Base-by-base conservation (phyloP, 805 yeast genomes). In the Pichia occidentalis region DNA sequence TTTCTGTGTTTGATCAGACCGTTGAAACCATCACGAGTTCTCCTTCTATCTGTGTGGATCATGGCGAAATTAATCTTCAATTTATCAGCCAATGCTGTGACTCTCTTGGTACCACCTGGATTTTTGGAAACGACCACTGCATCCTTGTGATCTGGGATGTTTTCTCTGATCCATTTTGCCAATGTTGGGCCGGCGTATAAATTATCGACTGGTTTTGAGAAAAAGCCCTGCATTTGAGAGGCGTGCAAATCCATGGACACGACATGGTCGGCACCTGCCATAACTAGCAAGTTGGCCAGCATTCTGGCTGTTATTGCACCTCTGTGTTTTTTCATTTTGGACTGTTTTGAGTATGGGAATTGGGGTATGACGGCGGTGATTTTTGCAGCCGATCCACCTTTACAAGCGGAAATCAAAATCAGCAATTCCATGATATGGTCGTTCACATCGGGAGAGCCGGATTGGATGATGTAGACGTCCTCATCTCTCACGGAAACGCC, bases 231-330 rank as follows among this genome's bases (percentile, higher is more conserved):
- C 98, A 92, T 92, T 64, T 92, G 99, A 24, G 95, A 80, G 20
- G 99, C 98, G 52, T 77, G 84, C 49, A 92, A 68, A 57, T 92
- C 99, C 97, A 92, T 88, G 3, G 96, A 85, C 27, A 92, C 90
- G 41, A 92, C 94, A 62, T 92, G 99, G 63, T 92, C 97, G 19
- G 97, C 98, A 50, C 99, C 99, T 4, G 98, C 97, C 94, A 92
- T 94, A 41, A 87, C 78, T 46, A 92, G 68, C 55, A 92, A 66
- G 52, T 92, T 92, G 44, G 99, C 97, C 57, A 92, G 72, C 97
- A 92, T 85, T 58, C 97, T 76, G 12, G 98, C 98, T 4, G 98
- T 90, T 54, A 92, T 92, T 28, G 98, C 97, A 38, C 98, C 98
- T 63, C 99, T 73, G 59, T 92, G 97, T 61, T 87, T 92, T 67